A percentile compares a stretch with the other conserved stretches of the same genome.
These are phyloP conservation scores for Jaltomata sinuosa DNA, from an alignment of 257 asterid genomes.

Conservation along the genomic window DNA sequence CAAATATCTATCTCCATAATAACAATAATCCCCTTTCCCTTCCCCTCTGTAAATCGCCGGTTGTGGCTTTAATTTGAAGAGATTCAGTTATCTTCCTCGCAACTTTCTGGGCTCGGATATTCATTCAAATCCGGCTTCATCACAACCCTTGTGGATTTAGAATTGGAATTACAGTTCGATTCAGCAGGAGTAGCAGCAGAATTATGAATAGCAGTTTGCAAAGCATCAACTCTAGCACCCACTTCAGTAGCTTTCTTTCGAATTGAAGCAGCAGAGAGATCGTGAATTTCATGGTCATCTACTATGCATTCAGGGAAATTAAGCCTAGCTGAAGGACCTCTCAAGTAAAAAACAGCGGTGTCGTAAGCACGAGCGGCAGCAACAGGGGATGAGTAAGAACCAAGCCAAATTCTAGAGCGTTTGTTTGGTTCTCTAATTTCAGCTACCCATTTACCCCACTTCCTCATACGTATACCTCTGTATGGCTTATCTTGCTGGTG, in stretches of 20 bases:
- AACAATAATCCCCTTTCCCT: background rate
- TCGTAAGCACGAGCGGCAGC: constrained; percentile 96
- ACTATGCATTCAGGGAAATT: constrained; percentile 64
- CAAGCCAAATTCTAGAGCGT: constrained; percentile 82
- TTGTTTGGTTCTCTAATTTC: constrained; percentile 87
- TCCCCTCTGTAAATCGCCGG: background rate
- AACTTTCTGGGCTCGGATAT: constrained; percentile 64
- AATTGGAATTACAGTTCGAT: background rate
- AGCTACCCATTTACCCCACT: constrained; percentile 99
- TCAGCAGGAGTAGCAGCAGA: background rate
- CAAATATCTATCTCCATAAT: background rate
- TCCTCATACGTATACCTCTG: constrained; percentile 82
- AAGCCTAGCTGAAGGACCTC: constrained; percentile 82
- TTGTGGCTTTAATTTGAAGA: background rate
- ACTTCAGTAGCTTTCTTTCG: constrained; percentile 78
- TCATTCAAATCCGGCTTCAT: constrained; percentile 75
- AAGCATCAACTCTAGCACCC: constrained; percentile 87
- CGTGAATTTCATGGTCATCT: constrained; percentile 24
- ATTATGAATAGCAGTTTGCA: constrained; percentile 18
- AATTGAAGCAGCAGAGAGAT: constrained; percentile 65
- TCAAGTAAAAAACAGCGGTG: constrained; percentile 65
- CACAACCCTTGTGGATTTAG: constrained; percentile 16
- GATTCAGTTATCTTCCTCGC: constrained; percentile 45
- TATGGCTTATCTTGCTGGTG: constrained; percentile 49
- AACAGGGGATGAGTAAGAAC: constrained; percentile 73